Percentiles rank a stretch among this genome's conserved stretches.
phyloP scores from a whole-genome alignment of 495 filamentous ascomycete species.

The Hyaloscypha variabilis region DNA sequence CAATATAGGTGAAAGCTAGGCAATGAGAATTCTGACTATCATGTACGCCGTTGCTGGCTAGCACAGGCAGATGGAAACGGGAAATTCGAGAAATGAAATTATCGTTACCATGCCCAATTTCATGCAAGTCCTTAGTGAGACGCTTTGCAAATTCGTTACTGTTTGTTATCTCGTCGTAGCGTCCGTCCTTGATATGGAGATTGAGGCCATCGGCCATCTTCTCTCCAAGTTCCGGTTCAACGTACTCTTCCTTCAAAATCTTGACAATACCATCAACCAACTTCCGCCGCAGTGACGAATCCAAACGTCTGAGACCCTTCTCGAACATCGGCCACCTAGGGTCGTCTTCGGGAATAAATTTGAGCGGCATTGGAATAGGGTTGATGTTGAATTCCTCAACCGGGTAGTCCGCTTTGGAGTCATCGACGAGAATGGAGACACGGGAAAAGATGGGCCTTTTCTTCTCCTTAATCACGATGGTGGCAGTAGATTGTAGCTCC shows the following conservation, averaged over 20 bases:
- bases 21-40: too few relatives aligned
- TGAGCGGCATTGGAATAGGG: conserved; percentile 5
- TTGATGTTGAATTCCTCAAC: conserved; percentile 7
- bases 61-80: not conserved
- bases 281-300: not conserved
- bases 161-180: not conserved
- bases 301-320: conserved; percentile 4
- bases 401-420: not conserved
- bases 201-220: conserved; percentile 3
- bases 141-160: not conserved
- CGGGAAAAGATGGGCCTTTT: conserved; percentile 1
- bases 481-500: not conserved
- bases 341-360: conserved; percentile 14
- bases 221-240: not conserved
- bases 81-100: too few relatives aligned
- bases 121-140: conserved; percentile 6
- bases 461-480: conserved; percentile 3
- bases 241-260: not conserved
- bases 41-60: too few relatives aligned
- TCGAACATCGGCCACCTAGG: conserved; percentile 5
- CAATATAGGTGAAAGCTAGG: too few relatives aligned
- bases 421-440: not conserved
- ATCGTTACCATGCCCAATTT: not conserved
- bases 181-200: not conserved
- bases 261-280: not conserved